Evolutionary conservation across 345 rosid species (phyloP).

Genomic region (Dipteronia dyeriana): DNA sequence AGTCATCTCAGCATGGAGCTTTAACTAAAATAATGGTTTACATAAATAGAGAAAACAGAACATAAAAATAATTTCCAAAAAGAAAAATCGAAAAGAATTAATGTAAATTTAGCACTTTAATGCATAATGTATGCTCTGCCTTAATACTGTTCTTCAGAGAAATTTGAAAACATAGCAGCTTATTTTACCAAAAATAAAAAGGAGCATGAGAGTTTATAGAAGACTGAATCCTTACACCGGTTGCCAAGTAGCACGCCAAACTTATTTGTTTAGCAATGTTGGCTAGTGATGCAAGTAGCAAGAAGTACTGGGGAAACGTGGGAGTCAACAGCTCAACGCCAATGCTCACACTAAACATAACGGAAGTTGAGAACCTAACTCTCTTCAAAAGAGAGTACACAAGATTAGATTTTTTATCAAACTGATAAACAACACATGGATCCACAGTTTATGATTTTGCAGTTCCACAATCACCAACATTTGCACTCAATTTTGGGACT

Average conservation of each 20-base stretch:
- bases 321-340: constrained; percentile 94
- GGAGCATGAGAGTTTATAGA: constrained; percentile 3
- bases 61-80: neutral
- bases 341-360: constrained; percentile 82
- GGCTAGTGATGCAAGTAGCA: constrained; percentile 81
- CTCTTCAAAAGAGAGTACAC: constrained; percentile 49
- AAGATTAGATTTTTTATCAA: constrained; percentile 7
- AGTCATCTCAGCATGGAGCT: neutral
- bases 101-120: neutral
- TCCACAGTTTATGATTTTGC: constrained; percentile 1
- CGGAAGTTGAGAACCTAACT: constrained; percentile 81
- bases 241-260: constrained; percentile 77
- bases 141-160: constrained; percentile 1
- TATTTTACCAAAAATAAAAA: neutral
- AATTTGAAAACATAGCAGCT: neutral
- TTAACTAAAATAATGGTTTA: neutral
- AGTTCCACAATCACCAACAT: constrained; percentile 15
- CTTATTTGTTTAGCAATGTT: constrained; percentile 95
- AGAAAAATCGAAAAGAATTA: neutral
- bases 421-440: neutral
- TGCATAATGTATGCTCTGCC: neutral
- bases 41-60: neutral
- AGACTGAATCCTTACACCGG: constrained; percentile 64
- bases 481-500: neutral
- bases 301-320: constrained; percentile 67